phyloP scores from a whole-genome alignment of 495 filamentous ascomycete species.

The Parathielavia hyrcaniae region DNA sequence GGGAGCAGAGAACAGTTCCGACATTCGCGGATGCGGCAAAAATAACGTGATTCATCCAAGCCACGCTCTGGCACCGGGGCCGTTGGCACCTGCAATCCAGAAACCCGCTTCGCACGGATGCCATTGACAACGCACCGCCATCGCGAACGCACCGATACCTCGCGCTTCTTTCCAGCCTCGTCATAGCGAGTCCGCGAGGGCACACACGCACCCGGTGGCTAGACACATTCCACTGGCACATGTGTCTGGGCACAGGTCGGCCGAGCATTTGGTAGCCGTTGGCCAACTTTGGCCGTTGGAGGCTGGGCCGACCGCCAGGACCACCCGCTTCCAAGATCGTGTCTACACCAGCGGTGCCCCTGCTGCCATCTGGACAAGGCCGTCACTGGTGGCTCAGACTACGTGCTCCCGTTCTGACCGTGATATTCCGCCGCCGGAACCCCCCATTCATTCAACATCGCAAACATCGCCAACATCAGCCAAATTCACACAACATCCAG shows the following conservation, averaged over 20 bases:
- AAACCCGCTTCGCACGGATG: constrained; percentile 8
- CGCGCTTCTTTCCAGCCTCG: neutral
- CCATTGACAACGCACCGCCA: constrained; percentile 12
- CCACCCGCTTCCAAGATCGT: constrained; percentile 5
- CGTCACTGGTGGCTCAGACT: neutral
- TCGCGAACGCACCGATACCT: neutral
- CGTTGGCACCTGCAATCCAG: constrained; percentile 18
- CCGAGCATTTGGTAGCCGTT: constrained; percentile 11
- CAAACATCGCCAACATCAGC: constrained; percentile 12
- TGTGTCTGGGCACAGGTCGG: neutral
- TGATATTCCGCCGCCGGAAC: neutral
- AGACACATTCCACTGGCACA: neutral
- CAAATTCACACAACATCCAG: constrained; percentile 10
- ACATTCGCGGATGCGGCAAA: constrained; percentile 11
- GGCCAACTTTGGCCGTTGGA: constrained; percentile 17
- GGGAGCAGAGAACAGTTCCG: constrained; percentile 20
- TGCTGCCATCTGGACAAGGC: neutral
- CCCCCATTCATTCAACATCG: neutral
- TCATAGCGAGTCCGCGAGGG: neutral
- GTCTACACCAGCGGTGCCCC: neutral
- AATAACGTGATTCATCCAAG: neutral
- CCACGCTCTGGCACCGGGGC: too few relatives aligned
- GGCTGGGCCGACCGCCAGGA: constrained; percentile 17
- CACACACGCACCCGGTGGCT: neutral
- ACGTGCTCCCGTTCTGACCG: neutral